Conservation (phyloP, 2,329 filamentous ascomycete species). For the Whalleya microplaca region DNA sequence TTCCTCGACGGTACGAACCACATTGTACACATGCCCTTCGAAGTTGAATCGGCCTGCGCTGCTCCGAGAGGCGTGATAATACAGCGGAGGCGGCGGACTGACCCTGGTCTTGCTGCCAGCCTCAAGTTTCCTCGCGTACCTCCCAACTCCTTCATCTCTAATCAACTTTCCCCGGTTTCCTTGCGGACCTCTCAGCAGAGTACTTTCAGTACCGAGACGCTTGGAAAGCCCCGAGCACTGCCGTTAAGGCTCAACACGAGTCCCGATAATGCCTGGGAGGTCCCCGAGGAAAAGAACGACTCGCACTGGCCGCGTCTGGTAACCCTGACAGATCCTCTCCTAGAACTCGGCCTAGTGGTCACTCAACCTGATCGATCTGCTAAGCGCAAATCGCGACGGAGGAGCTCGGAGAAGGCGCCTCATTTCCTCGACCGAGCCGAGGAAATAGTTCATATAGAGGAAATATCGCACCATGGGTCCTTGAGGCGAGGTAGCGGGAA, state of each 20-base stretch:
- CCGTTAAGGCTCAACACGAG: constrained; percentile 57
- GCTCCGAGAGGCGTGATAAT: constrained; percentile 83
- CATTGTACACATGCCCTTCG: constrained; percentile 91
- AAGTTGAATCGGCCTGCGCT: constrained; percentile 85
- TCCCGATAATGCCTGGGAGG: constrained; percentile 62
- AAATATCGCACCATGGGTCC: constrained; percentile 59
- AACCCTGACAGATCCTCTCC: constrained; percentile 81
- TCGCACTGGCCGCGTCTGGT: constrained; percentile 76
- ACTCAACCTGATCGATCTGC: constrained; percentile 52
- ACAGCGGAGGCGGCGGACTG: constrained; percentile 71
- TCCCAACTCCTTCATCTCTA: constrained; percentile 81
- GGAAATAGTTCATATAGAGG: constrained; percentile 82
- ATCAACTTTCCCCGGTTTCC: constrained; percentile 61
- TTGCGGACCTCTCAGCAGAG: constrained; percentile 52
- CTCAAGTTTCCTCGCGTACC: constrained; percentile 66
- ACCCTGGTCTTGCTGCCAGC: constrained; percentile 54
- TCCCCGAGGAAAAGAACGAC: constrained; percentile 54
- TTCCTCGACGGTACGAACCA: constrained; percentile 87
- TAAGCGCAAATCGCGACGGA: constrained; percentile 42
- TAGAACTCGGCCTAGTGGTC: constrained; percentile 84
- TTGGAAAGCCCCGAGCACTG: constrained; percentile 58
- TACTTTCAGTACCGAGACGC: constrained; percentile 60
- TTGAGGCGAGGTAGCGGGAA: constrained; percentile 43
- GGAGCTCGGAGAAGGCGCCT: constrained; percentile 45
- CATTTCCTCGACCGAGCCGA: constrained; percentile 74